Evolutionary conservation across 78 protist species (phyloP), one percentile per base, ranked within the genome.

Genomic region (Speleostelium caveatum): DNA sequence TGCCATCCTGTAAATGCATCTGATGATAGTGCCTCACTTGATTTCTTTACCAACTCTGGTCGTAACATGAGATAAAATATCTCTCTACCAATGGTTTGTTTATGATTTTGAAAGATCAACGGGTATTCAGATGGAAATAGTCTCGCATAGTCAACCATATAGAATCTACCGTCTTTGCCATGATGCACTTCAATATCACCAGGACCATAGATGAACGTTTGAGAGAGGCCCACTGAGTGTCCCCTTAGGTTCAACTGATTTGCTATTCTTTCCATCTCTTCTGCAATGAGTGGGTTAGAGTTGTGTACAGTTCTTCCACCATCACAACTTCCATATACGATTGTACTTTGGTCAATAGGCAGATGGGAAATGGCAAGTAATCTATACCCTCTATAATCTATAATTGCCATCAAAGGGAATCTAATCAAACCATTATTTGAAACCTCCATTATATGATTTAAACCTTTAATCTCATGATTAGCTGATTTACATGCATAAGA

Each of bases 161-260:
- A 83, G n/a, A 45, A 62, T 22, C 75, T 12, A 10, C 89, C 89
- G 58, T 83, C 89, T 16, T 2, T 22, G 3, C 93, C 93, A 4
- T 38, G 1, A 59, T 87, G 93, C 3, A 68, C 93, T 39, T 87
- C 93, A 26, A 87, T 87, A 32, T 87, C 93, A n/a, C 80, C 93
- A 41, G 92, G 92, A 73, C 92, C 92, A 63, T 59, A 71, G 4
- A 86, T 7, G 12, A 73, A 49, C 1, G 66, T 71, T 16, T 45
- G 26, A 19, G 22, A 3, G 19, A 61, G 35, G 1, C 92, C 80
- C 2, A 62, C 74, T 4, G 56, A 21, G 35, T 86, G 92, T 17
- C 86, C 86, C 42, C 41, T 86, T 5, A 86, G 16, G 39, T 62
- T 49, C 5, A 86, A 10, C 0, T 12, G 8, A 1, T 19, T 3